Evolutionary conservation across 352 stramenopile genomes (phyloP).

Genomic region (Phytophthora hybrid): DNA sequence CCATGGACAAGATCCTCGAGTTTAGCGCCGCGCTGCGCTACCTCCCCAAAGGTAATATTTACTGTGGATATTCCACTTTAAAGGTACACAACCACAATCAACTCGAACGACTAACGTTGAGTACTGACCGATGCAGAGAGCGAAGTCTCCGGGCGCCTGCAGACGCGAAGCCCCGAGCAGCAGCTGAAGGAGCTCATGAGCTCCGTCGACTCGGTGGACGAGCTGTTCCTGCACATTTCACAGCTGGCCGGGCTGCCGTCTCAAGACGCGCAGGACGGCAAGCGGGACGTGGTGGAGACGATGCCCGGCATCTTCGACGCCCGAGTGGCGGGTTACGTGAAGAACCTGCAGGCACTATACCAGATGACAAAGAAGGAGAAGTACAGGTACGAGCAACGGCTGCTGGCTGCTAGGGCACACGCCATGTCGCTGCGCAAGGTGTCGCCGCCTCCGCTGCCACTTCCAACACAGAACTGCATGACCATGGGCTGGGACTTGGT

Average conservation of each 20-base stretch:
- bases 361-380: constrained; percentile 87
- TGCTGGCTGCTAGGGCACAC: constrained; percentile 58
- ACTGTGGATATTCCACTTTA: neutral
- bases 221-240: constrained; percentile 86
- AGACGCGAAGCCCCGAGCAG: constrained; percentile 51
- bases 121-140: constrained; percentile 31
- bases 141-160: constrained; percentile 43
- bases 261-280: constrained; percentile 25
- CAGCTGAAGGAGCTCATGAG: constrained; percentile 80
- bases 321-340: constrained; percentile 76
- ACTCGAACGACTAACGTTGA: neutral
- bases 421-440: constrained; percentile 78
- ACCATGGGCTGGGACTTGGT: constrained; percentile 87
- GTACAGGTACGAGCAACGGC: constrained; percentile 74
- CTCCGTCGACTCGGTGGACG: constrained; percentile 78
- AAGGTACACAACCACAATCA: neutral
- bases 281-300: constrained; percentile 26
- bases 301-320: constrained; percentile 70
- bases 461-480: constrained; percentile 88
- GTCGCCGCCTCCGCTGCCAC: constrained; percentile 69
- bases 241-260: constrained; percentile 53
- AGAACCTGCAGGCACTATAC: constrained; percentile 75
- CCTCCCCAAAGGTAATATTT: constrained; percentile 65
- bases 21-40: constrained; percentile 57
- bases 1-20: constrained; percentile 76